A percentile compares a stretch with the other conserved stretches of the same genome.
phyloP scores from a whole-genome alignment of 2,329 filamentous ascomycete species.

The Sporothrix luriei region DNA sequence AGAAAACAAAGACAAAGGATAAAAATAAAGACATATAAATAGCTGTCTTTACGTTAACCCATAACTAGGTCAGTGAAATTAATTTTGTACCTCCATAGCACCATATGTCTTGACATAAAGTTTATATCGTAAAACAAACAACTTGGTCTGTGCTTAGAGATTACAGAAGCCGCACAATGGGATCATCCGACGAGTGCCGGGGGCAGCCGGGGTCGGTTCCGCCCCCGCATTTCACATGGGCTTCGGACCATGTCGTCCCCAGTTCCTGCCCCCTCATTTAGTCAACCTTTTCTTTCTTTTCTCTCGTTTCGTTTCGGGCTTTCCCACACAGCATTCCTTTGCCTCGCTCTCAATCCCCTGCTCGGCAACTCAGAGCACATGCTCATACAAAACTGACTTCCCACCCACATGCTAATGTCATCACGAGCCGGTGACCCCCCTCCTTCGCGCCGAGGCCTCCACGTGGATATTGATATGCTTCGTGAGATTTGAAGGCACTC shows the following conservation, averaged over 20 bases:
- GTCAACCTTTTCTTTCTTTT: not conserved
- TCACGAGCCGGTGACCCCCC: not conserved
- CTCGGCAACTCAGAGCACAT: not conserved
- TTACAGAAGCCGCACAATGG: not conserved
- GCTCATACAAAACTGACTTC: not conserved
- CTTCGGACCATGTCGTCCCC: not conserved
- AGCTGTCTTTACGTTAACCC: too few relatives aligned
- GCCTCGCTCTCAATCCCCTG: not conserved
- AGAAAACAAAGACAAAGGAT: too few relatives aligned
- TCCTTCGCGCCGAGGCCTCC: not conserved
- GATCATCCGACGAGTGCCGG: slow-evolving; percentile 12
- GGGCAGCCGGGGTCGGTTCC: not conserved
- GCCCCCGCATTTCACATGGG: slow-evolving; percentile 16
- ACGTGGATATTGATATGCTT: not conserved
- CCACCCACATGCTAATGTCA: slow-evolving; percentile 1
- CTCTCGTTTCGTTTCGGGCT: too few relatives aligned
- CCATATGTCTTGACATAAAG: too few relatives aligned
- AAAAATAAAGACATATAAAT: too few relatives aligned
- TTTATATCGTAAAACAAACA: too few relatives aligned
- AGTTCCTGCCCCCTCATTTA: not conserved
- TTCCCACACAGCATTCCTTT: not conserved
- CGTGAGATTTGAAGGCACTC: not conserved
- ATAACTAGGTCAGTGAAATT: too few relatives aligned
- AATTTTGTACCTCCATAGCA: too few relatives aligned
- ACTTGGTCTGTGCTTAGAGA: not conserved